A percentile compares a stretch with the other conserved stretches of the same genome.
phyloP scores from a whole-genome alignment of 129 eudicot genomes.

The Scalesia atractyloides region DNA sequence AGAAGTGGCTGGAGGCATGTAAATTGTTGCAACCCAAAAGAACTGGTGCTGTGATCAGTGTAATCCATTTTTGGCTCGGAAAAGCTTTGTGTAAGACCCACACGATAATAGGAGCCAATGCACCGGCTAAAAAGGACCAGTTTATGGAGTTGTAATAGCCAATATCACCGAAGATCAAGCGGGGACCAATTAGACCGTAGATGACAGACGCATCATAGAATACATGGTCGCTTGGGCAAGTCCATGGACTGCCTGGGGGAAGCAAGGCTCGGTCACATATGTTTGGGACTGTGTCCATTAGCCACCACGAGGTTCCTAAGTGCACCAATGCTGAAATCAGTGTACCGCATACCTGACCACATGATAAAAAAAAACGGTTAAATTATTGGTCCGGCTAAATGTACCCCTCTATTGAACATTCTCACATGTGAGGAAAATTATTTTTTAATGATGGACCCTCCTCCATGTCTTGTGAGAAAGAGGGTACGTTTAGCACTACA shows the following conservation, averaged over 20 bases:
- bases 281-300: slow-evolving; percentile 61
- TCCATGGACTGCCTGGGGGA: slow-evolving; percentile 78
- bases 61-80: slow-evolving; percentile 66
- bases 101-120: slow-evolving; percentile 60
- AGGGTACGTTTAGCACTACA: no score
- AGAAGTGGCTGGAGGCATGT: slow-evolving; percentile 89
- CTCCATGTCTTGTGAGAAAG: no score
- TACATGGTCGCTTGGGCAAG: slow-evolving; percentile 86
- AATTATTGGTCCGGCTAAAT: no score
- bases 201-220: slow-evolving; percentile 88
- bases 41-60: slow-evolving; percentile 53
- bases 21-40: slow-evolving; percentile 52
- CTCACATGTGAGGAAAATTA: no score
- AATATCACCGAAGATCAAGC: slow-evolving; percentile 64
- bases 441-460: no score
- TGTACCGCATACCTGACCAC: slow-evolving; percentile 64
- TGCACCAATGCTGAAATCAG: slow-evolving; percentile 69
- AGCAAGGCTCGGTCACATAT: slow-evolving; percentile 60
- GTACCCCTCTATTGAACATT: no score
- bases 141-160: slow-evolving; percentile 76
- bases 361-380: neutral
- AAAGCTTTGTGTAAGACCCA: slow-evolving; percentile 68
- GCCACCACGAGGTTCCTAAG: slow-evolving; percentile 88
- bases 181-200: slow-evolving; percentile 87
- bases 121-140: slow-evolving; percentile 78